Conservation (phyloP, 345 rosid species). For the Aquilaria sinensis region DNA sequence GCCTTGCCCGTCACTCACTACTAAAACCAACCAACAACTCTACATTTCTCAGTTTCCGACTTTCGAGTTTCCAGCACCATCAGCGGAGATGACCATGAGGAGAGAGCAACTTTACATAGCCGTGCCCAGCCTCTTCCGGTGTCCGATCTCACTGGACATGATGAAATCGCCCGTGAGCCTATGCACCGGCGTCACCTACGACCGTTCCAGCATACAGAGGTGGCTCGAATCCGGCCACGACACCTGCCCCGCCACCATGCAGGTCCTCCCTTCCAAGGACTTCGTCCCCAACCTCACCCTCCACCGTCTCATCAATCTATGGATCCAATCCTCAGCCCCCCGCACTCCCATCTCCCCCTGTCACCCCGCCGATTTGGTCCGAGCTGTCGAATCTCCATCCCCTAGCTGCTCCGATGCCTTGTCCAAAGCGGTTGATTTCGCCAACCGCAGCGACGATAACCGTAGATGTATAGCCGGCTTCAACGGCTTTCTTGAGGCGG, state of each 20-base stretch:
- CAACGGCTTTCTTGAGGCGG: constrained; percentile 32
- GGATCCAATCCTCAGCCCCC: constrained; percentile 38
- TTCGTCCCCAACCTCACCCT: constrained; percentile 75
- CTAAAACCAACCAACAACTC: too few species aligned
- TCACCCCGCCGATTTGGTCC: constrained; percentile 9
- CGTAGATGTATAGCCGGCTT: constrained; percentile 32
- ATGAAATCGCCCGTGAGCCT: constrained; percentile 94
- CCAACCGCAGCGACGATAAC: constrained; percentile 42
- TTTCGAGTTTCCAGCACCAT: not conserved
- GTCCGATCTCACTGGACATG: constrained; percentile 90
- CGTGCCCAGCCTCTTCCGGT: constrained; percentile 75
- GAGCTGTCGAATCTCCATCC: constrained; percentile 8
- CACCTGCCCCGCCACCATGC: constrained; percentile 56
- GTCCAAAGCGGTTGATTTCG: constrained; percentile 32
- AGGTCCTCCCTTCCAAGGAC: constrained; percentile 58
- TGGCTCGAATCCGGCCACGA: constrained; percentile 81
- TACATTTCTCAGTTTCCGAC: not conserved
- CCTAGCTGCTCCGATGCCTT: constrained; percentile 20
- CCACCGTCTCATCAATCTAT: constrained; percentile 71
- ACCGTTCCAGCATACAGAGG: constrained; percentile 71
- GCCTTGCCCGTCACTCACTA: not conserved
- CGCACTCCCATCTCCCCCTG: constrained; percentile 29
- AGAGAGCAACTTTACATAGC: constrained; percentile 60
- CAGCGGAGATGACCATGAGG: constrained; percentile 22
- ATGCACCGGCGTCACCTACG: constrained; percentile 91